Evolutionary conservation across 345 rosid genomes (phyloP), one percentile per base, ranked within the genome.

Genomic region (Eucalyptus sp.): DNA sequence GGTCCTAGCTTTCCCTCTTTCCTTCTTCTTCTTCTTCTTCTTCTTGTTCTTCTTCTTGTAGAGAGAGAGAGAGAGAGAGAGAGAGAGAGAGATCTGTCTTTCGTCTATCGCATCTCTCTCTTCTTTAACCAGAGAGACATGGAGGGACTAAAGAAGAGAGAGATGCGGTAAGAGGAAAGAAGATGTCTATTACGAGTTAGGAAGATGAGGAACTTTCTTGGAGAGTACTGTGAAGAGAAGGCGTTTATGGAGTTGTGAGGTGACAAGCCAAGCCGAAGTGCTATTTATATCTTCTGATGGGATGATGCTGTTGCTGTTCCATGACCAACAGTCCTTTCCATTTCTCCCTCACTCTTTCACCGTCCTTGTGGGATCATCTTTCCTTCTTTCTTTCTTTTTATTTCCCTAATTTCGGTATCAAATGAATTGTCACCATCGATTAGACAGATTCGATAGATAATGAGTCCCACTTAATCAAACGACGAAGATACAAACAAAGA

Each of bases 111-210:
- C 83, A 22, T 20, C 48, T 76, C 83, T 76, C 83, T 20, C 48
- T 76, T 76, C 83, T 41, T 76, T 86, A 86, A 52, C 51, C 58
- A 52, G 80, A 68, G 80, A 33, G 13, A 68, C 17, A 68, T 3
- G 24, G 80, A 6, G 12, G 13, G 13, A 11, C 50, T 86, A 16
- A 86, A 37, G 16, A 54, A 33, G 68, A 86, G 88, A 25, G 88
- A 41, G 43, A 76, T 37, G 83, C 48, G 46, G 46, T 76, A 41
- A 37, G 83, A 22, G 24, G 48, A 41, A 37, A 76, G 83, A 20
- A 76, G 83, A 76, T 54, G 8, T 71, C 90, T 76, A 76, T 54
- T 66, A 76, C 33, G 79, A 88, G 90, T 86, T 86, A 86, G 64
- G 89, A 56, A 60, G 89, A 60, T 18, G 52, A 44, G 33, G 24